Percentiles rank a stretch among this genome's conserved stretches.
Conservation (phyloP, 371 early-diverging fungal species). For the Circinella minor region DNA sequence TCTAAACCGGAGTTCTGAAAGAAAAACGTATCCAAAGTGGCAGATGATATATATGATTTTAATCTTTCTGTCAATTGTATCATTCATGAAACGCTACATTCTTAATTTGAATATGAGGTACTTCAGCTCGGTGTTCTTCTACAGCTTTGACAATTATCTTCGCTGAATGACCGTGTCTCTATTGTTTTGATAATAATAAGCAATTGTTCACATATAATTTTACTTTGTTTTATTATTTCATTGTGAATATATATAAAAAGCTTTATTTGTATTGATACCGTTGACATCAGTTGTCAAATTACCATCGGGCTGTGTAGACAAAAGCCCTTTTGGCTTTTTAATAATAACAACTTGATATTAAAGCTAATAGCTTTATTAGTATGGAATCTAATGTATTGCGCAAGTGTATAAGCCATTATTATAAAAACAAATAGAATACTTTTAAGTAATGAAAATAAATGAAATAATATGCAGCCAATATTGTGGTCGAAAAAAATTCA, state of each 20-base stretch:
- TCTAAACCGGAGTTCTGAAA: slow-evolving; percentile 67
- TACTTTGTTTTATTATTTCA: too few species aligned
- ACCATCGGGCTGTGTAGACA: slow-evolving; percentile 50
- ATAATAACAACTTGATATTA: slow-evolving; percentile 53
- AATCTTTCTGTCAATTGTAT: slow-evolving; percentile 51
- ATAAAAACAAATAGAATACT: not conserved
- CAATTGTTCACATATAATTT: too few species aligned
- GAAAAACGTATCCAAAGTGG: slow-evolving; percentile 57
- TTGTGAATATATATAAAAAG: not conserved
- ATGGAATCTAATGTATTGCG: slow-evolving; percentile 50
- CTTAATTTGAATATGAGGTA: slow-evolving; percentile 61
- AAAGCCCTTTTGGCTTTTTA: slow-evolving; percentile 50
- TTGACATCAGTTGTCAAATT: slow-evolving; percentile 59
- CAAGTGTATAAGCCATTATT: slow-evolving; percentile 31
- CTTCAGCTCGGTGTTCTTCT: slow-evolving; percentile 55
- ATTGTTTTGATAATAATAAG: not conserved
- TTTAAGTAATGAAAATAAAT: not conserved
- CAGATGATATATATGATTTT: slow-evolving; percentile 50
- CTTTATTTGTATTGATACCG: slow-evolving; percentile 55
- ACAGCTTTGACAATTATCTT: slow-evolving; percentile 58
- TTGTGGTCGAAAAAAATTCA: not conserved
- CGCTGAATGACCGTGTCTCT: slow-evolving; percentile 51
- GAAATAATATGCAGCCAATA: not conserved
- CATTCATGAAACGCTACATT: slow-evolving; percentile 59
- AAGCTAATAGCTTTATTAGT: slow-evolving; percentile 54